Evolutionary conservation across 192 early-diverging fungal species (phyloP).

Genomic region (Entophlyctis luteolus): DNA sequence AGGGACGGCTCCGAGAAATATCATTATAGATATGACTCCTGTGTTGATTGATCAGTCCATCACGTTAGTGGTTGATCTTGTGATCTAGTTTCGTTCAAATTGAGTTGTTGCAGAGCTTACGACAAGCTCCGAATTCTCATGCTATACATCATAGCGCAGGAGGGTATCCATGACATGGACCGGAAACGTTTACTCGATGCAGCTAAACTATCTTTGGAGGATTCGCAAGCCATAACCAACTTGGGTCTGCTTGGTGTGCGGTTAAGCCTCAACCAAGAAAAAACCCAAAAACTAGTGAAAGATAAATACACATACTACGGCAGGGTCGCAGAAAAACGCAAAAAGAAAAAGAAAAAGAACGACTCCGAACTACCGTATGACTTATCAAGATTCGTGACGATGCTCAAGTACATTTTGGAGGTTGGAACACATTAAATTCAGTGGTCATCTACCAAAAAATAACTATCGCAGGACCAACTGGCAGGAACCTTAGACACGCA

Average conservation of each 20-base stretch:
- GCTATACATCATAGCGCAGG: constrained; percentile 75
- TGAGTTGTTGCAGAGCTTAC: constrained; percentile 40
- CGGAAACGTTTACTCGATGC: constrained; percentile 61
- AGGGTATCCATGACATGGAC: constrained; percentile 72
- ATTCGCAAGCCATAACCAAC: constrained; percentile 78
- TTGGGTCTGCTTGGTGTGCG: constrained; percentile 63
- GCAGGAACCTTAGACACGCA: constrained; percentile 49
- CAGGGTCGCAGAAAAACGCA: constrained; percentile 47
- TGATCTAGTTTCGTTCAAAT: not conserved
- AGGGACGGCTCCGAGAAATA: constrained; percentile 60
- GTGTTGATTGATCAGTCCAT: constrained; percentile 66
- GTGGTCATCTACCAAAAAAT: not conserved
- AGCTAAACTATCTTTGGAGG: constrained; percentile 67
- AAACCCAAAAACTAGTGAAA: constrained; percentile 41
- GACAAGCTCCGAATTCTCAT: constrained; percentile 78
- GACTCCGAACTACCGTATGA: constrained; percentile 68
- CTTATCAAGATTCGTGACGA: constrained; percentile 72
- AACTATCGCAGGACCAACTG: constrained; percentile 42
- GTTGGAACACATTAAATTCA: constrained; percentile 17
- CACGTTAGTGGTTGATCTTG: constrained; percentile 36
- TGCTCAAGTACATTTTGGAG: constrained; percentile 66
- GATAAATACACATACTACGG: constrained; percentile 47
- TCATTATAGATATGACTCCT: constrained; percentile 72
- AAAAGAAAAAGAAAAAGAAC: constrained; percentile 45
- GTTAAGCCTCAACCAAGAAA: constrained; percentile 43